These are phyloP conservation scores for Panicum miliaceum DNA, from an alignment of 176 grass and related monocot genomes.

Conservation along the genomic window DNA sequence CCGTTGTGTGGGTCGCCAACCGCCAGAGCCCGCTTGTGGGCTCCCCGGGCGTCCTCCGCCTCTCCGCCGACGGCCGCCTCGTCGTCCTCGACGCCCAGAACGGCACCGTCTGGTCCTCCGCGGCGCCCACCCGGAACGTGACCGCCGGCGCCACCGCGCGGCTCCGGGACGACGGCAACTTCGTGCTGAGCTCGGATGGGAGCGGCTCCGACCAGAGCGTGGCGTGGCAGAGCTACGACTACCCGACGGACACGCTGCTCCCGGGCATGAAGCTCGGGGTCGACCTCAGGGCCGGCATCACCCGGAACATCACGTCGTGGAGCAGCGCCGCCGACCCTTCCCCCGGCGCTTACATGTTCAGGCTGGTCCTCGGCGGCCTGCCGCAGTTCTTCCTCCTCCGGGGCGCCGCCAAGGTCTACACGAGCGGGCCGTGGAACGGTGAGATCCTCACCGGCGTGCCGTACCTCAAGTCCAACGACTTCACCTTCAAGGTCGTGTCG, in stretches of 20 bases:
- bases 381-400: constrained; percentile 53
- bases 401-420: background rate
- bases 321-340: constrained; percentile 46
- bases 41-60: background rate
- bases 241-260: constrained; percentile 63
- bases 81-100: constrained; percentile 40
- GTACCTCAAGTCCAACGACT: constrained; percentile 24
- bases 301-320: constrained; percentile 62
- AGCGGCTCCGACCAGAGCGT: constrained; percentile 3
- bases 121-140: constrained; percentile 1
- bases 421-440: constrained; percentile 65
- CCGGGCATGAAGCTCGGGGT: constrained; percentile 61
- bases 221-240: constrained; percentile 71
- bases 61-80: constrained; percentile 44
- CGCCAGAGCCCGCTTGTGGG: constrained; percentile 32
- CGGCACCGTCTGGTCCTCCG: constrained; percentile 41
- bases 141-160: constrained; percentile 17
- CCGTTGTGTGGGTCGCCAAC: constrained; percentile 64
- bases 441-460: constrained; percentile 47
- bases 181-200: constrained; percentile 44
- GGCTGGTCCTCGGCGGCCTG: constrained; percentile 25
- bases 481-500: constrained; percentile 36
- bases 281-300: constrained; percentile 31
- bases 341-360: constrained; percentile 47
- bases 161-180: constrained; percentile 49